Conservation (phyloP, 1,139 yeast genomes). For the Eremothecium coryli region DNA sequence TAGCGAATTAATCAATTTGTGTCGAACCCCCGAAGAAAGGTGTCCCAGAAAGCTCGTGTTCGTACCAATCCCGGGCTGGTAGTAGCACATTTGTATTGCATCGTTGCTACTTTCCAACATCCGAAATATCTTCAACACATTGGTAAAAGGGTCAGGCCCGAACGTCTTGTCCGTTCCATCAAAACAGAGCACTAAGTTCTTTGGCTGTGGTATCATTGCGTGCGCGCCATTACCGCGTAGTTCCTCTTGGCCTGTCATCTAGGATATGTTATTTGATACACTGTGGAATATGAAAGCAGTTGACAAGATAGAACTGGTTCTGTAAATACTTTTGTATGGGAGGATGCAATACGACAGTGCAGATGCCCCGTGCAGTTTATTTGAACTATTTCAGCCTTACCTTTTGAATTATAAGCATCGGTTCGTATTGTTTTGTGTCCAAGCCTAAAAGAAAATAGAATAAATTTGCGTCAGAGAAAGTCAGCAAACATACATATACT, state of each 20-base stretch:
- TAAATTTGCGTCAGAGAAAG: too few relatives aligned
- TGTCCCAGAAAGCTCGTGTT: slow-evolving; percentile 25
- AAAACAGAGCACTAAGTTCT: slow-evolving; percentile 45
- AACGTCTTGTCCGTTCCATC: slow-evolving; percentile 57
- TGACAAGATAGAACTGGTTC: too few relatives aligned
- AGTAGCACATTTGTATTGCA: slow-evolving; percentile 43
- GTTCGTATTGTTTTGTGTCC: too few relatives aligned
- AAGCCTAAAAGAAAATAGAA: too few relatives aligned
- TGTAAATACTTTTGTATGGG: slow-evolving; percentile 1
- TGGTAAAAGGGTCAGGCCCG: slow-evolving; percentile 48
- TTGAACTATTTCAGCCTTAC: too few relatives aligned
- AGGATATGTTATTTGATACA: background rate
- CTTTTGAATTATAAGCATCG: too few relatives aligned
- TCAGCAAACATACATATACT: too few relatives aligned
- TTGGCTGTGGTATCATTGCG: slow-evolving; percentile 11
- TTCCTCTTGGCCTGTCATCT: background rate
- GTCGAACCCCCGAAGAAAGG: background rate
- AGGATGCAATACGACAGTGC: too few relatives aligned
- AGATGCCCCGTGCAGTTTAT: too few relatives aligned
- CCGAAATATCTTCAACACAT: slow-evolving; percentile 45
- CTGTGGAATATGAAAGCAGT: too few relatives aligned
- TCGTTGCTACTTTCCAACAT: slow-evolving; percentile 40
- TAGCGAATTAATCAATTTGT: slow-evolving; percentile 24
- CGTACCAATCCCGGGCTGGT: slow-evolving; percentile 60
- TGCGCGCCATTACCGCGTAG: background rate